Conservation (phyloP, 495 filamentous ascomycete species). For the Aspergillus cavernicola region DNA sequence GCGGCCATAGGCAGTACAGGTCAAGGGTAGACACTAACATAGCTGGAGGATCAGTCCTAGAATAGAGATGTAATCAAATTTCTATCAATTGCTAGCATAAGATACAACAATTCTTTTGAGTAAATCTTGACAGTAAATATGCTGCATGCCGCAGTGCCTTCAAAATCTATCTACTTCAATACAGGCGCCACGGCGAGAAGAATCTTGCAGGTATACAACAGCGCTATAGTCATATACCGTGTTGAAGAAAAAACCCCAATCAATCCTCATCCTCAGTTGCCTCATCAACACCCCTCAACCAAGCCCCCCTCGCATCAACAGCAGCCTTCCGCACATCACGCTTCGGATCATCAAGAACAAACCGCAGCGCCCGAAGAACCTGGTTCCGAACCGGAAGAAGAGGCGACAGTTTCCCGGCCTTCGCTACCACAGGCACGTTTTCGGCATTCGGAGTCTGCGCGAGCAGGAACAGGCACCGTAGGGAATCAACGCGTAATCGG, state of each 20-base stretch:
- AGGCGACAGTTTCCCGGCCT: constrained; percentile 35
- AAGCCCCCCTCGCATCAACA: constrained; percentile 63
- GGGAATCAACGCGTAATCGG: constrained; percentile 47
- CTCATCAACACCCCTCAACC: constrained; percentile 59
- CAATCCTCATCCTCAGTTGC: constrained; percentile 55
- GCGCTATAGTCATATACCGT: not conserved
- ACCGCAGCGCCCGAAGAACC: constrained; percentile 52
- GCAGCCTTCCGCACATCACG: constrained; percentile 64
- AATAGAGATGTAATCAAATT: not conserved
- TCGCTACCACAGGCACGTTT: constrained; percentile 28
- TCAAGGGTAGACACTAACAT: no score
- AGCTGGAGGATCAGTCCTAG: not conserved
- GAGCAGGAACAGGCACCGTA: constrained; percentile 55
- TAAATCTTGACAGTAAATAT: not conserved
- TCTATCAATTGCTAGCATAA: not conserved
- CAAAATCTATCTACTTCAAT: not conserved
- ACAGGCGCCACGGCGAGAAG: not conserved
- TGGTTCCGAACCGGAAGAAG: constrained; percentile 56
- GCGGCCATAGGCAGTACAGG: not conserved
- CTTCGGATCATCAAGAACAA: constrained; percentile 63
- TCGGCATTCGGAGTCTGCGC: constrained; percentile 34
- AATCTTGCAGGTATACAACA: not conserved
- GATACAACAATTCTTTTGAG: not conserved
- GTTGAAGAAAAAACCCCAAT: not conserved
- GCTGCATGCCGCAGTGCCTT: not conserved